Evolutionary conservation across 257 asterid genomes (phyloP).

Genomic region (Solanum pennellii): DNA sequence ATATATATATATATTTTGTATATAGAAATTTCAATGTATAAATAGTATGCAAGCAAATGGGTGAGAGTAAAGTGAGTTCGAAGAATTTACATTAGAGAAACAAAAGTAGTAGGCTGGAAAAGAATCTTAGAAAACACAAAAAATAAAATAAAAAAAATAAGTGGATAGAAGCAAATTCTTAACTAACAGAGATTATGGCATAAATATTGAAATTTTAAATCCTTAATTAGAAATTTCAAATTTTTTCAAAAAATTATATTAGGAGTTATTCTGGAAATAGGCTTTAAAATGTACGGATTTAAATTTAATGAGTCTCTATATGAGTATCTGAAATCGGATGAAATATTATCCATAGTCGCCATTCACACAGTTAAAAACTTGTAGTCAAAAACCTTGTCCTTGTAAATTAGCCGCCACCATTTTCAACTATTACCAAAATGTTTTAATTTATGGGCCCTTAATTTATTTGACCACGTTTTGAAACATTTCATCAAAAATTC

Average conservation of each 20-base stretch:
- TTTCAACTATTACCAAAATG: neutral
- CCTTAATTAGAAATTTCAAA: neutral
- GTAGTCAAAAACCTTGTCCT: neutral
- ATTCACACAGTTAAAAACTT: neutral
- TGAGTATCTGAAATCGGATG: neutral
- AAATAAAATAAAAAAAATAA: too few relatives aligned
- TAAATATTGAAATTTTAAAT: neutral
- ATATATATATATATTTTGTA: too few relatives aligned
- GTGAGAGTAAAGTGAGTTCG: neutral
- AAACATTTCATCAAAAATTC: neutral
- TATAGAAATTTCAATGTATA: neutral
- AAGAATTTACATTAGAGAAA: neutral
- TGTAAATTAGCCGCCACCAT: neutral
- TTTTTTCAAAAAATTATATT: neutral
- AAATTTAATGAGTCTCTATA: neutral
- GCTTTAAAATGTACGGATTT: fast-evolving
- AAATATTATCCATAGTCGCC: neutral
- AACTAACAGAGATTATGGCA: neutral
- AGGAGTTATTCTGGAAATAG: fast-evolving
- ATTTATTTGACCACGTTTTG: neutral
- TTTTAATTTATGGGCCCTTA: neutral
- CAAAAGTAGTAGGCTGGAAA: neutral
- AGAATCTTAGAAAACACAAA: neutral
- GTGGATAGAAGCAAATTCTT: neutral
- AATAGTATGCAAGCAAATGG: neutral